Conservation (phyloP, 176 grass and related monocot species). For the Oryza officinalis region DNA sequence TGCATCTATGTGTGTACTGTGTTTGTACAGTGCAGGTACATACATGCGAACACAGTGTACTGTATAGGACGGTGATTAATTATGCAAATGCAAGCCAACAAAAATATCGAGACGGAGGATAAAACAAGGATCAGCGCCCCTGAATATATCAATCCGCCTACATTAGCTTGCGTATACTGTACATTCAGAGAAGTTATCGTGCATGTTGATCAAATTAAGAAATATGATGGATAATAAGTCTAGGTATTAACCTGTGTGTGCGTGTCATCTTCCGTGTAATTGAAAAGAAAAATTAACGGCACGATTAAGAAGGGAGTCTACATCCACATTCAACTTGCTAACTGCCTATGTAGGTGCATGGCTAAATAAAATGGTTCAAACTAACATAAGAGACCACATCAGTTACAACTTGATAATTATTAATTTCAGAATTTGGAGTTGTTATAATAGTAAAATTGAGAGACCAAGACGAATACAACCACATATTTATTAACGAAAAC, state of each 20-base stretch:
- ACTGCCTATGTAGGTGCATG: too few relatives aligned
- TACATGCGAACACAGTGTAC: background rate
- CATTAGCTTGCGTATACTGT: background rate
- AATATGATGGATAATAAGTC: background rate
- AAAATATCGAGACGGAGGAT: constrained; percentile 9
- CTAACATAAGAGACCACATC: too few relatives aligned
- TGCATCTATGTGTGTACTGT: background rate
- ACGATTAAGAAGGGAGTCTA: too few relatives aligned
- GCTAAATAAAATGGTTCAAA: too few relatives aligned
- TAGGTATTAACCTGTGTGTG: background rate
- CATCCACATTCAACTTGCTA: too few relatives aligned
- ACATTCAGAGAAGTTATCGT: background rate
- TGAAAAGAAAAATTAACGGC: too few relatives aligned
- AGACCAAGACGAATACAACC: too few relatives aligned
- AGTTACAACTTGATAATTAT: background rate
- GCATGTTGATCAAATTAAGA: background rate
- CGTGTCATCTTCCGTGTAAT: too few relatives aligned
- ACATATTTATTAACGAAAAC: too few relatives aligned
- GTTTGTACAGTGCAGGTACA: background rate
- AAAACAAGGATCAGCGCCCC: background rate
- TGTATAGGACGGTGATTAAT: constrained; percentile 5
- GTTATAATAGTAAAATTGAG: background rate
- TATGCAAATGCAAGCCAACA: background rate
- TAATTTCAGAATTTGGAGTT: background rate
- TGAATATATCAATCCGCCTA: background rate